Evolutionary conservation across 2,329 filamentous ascomycete species (phyloP).

Genomic region (Cercospora berteroae): DNA sequence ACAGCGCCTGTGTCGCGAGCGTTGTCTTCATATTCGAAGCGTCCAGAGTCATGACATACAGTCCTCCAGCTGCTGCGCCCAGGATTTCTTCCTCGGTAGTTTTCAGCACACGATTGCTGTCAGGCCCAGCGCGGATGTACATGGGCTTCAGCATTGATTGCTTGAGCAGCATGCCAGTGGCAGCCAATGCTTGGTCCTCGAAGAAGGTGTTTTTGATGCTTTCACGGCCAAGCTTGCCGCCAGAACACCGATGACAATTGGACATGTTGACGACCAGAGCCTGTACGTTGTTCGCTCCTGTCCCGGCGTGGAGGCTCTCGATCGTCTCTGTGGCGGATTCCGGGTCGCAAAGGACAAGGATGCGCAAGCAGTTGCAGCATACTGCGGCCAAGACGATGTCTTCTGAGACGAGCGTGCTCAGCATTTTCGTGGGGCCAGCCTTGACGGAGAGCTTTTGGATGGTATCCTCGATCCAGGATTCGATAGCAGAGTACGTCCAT

Average conservation of each 20-base stretch:
- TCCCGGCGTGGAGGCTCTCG: background rate
- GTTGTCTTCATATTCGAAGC: background rate
- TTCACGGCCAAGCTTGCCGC: background rate
- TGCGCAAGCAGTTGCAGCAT: constrained; percentile 5
- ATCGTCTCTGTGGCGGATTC: background rate
- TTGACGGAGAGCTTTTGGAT: constrained; percentile 3
- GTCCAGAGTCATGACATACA: background rate
- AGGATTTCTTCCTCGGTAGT: constrained; percentile 2
- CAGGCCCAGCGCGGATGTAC: background rate
- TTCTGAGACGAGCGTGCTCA: constrained; percentile 1
- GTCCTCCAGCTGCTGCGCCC: background rate
- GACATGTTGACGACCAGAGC: constrained; percentile 1
- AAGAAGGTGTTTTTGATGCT: background rate
- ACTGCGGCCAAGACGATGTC: constrained; percentile 1
- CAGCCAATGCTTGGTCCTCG: background rate
- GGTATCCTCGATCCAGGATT: constrained; percentile 8
- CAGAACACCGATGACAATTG: constrained; percentile 4
- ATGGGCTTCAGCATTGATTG: background rate
- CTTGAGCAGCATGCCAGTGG: constrained; percentile 1
- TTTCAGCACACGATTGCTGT: background rate
- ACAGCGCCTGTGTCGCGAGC: constrained; percentile 3
- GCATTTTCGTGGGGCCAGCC: background rate
- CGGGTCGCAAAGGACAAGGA: constrained; percentile 1
- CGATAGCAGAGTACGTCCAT: constrained; percentile 8
- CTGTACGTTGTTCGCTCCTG: constrained; percentile 3